These are phyloP conservation scores for Erythrobasidium yunnanense DNA, from an alignment of 768 basidiomycete genomes.

Conservation along the genomic window DNA sequence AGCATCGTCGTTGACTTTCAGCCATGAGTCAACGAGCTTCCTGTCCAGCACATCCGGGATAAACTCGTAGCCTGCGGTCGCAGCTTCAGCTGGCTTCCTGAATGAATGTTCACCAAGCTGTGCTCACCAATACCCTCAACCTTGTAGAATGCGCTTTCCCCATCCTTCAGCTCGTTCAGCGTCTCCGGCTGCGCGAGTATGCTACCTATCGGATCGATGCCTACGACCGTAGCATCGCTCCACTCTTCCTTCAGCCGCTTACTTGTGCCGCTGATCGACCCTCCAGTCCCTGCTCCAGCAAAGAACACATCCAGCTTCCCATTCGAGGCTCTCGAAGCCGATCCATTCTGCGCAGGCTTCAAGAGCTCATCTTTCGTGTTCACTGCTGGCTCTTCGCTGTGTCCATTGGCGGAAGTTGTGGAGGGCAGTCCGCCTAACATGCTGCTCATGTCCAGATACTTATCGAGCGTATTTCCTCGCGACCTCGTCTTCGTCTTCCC, in stretches of 20 bases:
- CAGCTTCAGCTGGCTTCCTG: neutral
- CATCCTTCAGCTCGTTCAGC: conserved; percentile 49
- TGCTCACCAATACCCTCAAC: conserved; percentile 83
- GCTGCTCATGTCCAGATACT: neutral
- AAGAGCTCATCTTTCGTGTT: too few species aligned
- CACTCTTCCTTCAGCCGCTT: conserved; percentile 75
- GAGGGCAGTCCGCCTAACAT: neutral
- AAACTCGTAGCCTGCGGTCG: conserved; percentile 11
- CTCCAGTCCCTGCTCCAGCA: conserved; percentile 86
- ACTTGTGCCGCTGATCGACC: conserved; percentile 80
- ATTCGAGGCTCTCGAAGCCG: conserved; percentile 53
- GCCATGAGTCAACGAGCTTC: conserved; percentile 55
- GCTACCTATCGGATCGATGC: conserved; percentile 87
- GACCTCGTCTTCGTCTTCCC: neutral
- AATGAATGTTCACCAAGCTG: conserved; percentile 35
- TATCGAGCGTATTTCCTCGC: neutral
- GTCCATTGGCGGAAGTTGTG: neutral
- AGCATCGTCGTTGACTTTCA: conserved; percentile 73
- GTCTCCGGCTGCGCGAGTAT: conserved; percentile 63
- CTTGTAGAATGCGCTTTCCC: conserved; percentile 52
- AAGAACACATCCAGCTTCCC: conserved; percentile 69
- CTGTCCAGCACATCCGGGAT: conserved; percentile 75
- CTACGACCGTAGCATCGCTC: conserved; percentile 52
- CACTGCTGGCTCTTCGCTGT: too few species aligned
- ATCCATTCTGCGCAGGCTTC: too few species aligned